These are phyloP conservation scores for Xylariaceae sp. DNA, from an alignment of 2,329 filamentous ascomycete genomes.

Conservation along the genomic window DNA sequence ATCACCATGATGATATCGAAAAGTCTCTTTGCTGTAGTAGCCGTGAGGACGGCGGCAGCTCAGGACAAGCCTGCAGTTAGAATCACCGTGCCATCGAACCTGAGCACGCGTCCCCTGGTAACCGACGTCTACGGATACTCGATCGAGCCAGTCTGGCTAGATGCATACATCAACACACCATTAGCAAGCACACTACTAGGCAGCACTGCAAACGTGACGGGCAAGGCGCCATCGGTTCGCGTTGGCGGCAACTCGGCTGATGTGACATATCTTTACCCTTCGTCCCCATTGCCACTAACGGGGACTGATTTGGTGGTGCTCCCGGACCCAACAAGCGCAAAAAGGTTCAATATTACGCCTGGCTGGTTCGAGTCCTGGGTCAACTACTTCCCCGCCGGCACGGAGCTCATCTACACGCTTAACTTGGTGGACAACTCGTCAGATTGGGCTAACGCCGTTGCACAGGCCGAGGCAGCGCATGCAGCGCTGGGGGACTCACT, in stretches of 20 bases:
- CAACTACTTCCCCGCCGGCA: slow-evolving; percentile 33
- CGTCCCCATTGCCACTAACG: slow-evolving; percentile 26
- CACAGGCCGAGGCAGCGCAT: slow-evolving; percentile 31
- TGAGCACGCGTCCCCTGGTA: slow-evolving; percentile 28
- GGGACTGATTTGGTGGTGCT: slow-evolving; percentile 30
- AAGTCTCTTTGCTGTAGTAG: slow-evolving; percentile 12
- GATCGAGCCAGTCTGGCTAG: slow-evolving; percentile 35
- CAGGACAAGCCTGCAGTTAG: slow-evolving; percentile 18
- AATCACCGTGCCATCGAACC: slow-evolving; percentile 26
- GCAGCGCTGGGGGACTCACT: slow-evolving; percentile 30
- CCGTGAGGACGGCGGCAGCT: slow-evolving; percentile 14
- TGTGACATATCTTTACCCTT: slow-evolving; percentile 32
- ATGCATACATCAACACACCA: slow-evolving; percentile 31
- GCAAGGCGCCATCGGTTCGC: slow-evolving; percentile 33
- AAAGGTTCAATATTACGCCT: slow-evolving; percentile 33
- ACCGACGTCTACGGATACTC: slow-evolving; percentile 35
- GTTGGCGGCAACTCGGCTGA: slow-evolving; percentile 37
- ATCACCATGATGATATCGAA: slow-evolving; percentile 6
- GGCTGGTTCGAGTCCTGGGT: slow-evolving; percentile 34
- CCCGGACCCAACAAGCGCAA: slow-evolving; percentile 24
- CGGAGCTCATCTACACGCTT: slow-evolving; percentile 34
- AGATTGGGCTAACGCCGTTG: slow-evolving; percentile 28
- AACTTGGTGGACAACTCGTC: slow-evolving; percentile 35
- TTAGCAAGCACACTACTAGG: slow-evolving; percentile 29
- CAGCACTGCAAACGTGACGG: slow-evolving; percentile 29